Conservation (phyloP, 2,329 filamentous ascomycete genomes). For the Emmonsiellopsis sp. region DNA sequence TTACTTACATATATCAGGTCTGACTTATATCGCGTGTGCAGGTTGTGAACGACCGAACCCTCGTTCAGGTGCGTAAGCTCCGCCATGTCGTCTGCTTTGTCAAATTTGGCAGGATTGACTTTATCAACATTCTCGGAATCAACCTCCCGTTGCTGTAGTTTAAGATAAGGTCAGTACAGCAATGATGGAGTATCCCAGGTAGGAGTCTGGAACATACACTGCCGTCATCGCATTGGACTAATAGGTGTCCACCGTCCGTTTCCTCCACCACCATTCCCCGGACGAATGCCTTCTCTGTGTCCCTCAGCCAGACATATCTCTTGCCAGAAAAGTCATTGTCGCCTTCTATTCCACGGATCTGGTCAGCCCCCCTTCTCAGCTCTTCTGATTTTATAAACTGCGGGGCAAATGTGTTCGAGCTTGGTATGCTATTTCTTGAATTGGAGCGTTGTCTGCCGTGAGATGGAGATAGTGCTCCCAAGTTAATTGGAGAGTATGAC, state of each 20-base stretch:
- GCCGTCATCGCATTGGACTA: slow-evolving; percentile 91
- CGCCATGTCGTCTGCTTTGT: slow-evolving; percentile 99
- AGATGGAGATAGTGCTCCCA: slow-evolving; percentile 33
- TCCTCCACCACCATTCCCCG: slow-evolving; percentile 90
- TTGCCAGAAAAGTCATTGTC: slow-evolving; percentile 99
- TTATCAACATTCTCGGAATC: slow-evolving; percentile 87
- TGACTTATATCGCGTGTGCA: slow-evolving; percentile 88
- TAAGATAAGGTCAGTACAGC: not conserved
- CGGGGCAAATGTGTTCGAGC: slow-evolving; percentile 81
- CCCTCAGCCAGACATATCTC: slow-evolving; percentile 94
- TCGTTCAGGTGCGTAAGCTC: slow-evolving; percentile 97
- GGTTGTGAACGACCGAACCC: slow-evolving; percentile 93
- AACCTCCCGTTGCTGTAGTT: slow-evolving; percentile 70
- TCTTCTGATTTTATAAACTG: slow-evolving; percentile 91
- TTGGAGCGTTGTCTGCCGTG: slow-evolving; percentile 43
- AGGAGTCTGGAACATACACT: slow-evolving; percentile 48
- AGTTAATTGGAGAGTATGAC: slow-evolving; percentile 53
- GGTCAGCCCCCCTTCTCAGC: slow-evolving; percentile 49
- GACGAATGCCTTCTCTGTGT: slow-evolving; percentile 78
- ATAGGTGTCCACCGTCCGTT: slow-evolving; percentile 55
- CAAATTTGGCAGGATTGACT: slow-evolving; percentile 98
- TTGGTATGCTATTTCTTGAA: slow-evolving; percentile 47
- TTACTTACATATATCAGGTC: slow-evolving; percentile 75
- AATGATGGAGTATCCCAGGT: not conserved
- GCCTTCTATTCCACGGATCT: slow-evolving; percentile 70